phyloP scores from a whole-genome alignment of 2,329 filamentous ascomycete species.

The Fusarium torreyae region DNA sequence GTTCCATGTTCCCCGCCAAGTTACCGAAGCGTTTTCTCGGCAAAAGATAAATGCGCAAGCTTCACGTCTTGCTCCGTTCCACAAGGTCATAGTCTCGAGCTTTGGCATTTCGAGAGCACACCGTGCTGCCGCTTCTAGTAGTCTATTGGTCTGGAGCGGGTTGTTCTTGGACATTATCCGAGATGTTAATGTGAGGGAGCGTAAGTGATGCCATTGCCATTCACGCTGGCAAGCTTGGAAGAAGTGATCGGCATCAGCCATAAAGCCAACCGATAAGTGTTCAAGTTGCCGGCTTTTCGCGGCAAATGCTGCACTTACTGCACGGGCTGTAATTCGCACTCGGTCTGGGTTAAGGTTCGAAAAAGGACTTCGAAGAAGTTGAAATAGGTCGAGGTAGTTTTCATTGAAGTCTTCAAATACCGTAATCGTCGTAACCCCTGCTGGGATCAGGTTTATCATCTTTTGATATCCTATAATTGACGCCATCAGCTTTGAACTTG shows the following conservation, averaged over 20 bases:
- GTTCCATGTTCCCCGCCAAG: constrained; percentile 28
- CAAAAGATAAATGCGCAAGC: constrained; percentile 28
- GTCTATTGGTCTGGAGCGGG: not conserved
- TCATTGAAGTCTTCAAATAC: constrained; percentile 42
- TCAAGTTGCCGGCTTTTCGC: not conserved
- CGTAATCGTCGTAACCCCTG: constrained; percentile 42
- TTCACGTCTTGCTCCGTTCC: constrained; percentile 24
- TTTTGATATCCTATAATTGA: constrained; percentile 6
- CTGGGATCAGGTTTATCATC: constrained; percentile 1
- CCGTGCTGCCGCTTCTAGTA: constrained; percentile 12
- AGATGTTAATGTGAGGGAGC: constrained; percentile 6
- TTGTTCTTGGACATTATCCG: not conserved
- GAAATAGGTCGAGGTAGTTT: constrained; percentile 16
- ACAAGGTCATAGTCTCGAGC: constrained; percentile 23
- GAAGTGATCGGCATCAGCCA: constrained; percentile 14
- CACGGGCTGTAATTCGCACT: not conserved
- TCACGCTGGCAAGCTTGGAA: not conserved
- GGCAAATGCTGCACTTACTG: not conserved
- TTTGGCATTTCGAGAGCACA: constrained; percentile 18
- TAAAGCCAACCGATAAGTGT: constrained; percentile 20
- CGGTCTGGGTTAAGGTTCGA: not conserved
- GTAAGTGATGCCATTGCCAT: constrained; percentile 11
- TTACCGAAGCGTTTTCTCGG: not conserved
- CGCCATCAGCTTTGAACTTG: constrained; percentile 1
- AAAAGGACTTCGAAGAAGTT: not conserved